Conservation (phyloP, 2,329 filamentous ascomycete species). For the Curvularia lunata region DNA sequence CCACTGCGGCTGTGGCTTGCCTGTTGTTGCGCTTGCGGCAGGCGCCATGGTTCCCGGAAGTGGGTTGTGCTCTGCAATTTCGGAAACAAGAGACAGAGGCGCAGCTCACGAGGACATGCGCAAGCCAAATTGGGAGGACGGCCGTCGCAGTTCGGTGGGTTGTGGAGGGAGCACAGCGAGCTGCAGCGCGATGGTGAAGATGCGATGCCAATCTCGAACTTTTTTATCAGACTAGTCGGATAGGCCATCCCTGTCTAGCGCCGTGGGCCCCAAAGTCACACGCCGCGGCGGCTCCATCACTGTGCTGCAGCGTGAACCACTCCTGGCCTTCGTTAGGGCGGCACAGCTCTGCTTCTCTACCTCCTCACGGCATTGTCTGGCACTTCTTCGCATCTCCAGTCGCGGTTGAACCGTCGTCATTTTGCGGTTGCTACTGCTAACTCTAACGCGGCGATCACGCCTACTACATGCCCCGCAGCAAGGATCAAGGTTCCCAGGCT, state of each 20-base stretch:
- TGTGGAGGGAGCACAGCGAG: slow-evolving; percentile 8
- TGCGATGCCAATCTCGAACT: slow-evolving; percentile 18
- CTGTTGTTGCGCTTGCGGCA: slow-evolving; percentile 61
- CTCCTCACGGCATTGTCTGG: slow-evolving; percentile 19
- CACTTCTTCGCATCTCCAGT: slow-evolving; percentile 31
- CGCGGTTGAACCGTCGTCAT: slow-evolving; percentile 24
- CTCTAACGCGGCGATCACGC: slow-evolving; percentile 36
- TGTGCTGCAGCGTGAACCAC: slow-evolving; percentile 27
- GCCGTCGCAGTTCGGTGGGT: not conserved
- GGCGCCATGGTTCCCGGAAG: slow-evolving; percentile 35
- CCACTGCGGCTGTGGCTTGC: slow-evolving; percentile 63
- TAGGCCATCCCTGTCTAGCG: slow-evolving; percentile 24
- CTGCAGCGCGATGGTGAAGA: slow-evolving; percentile 10
- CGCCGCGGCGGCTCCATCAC: slow-evolving; percentile 29
- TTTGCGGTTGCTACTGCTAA: slow-evolving; percentile 34
- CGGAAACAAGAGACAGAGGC: not conserved
- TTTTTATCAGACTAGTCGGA: slow-evolving; percentile 21
- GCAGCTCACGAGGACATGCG: slow-evolving; percentile 12
- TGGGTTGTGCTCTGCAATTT: not conserved
- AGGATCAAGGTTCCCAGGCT: slow-evolving; percentile 46
- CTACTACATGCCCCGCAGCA: slow-evolving; percentile 45
- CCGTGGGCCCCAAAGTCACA: slow-evolving; percentile 21
- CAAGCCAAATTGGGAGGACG: slow-evolving; percentile 1
- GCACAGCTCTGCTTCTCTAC: slow-evolving; percentile 35
- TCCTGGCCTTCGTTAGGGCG: slow-evolving; percentile 37